Conservation (phyloP, 768 basidiomycete species). For the Tremella fuciformis region DNA sequence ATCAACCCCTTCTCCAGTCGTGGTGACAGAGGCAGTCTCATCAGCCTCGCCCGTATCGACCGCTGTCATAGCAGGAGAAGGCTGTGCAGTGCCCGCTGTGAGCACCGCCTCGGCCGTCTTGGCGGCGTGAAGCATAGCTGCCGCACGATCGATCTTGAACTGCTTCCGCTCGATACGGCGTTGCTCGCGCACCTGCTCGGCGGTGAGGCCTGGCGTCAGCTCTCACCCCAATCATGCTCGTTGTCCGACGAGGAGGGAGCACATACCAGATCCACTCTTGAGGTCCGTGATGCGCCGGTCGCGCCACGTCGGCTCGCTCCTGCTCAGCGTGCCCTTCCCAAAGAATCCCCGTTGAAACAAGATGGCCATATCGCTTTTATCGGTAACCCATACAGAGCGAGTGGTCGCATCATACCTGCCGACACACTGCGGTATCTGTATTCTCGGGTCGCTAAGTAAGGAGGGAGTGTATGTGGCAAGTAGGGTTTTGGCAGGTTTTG, state of each 20-base stretch:
- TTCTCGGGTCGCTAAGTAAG: constrained; percentile 24
- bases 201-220: constrained; percentile 57
- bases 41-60: background rate
- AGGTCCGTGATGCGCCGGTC: constrained; percentile 70
- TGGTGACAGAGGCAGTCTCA: constrained; percentile 4
- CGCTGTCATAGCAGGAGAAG: background rate
- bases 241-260: background rate
- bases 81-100: constrained; percentile 14
- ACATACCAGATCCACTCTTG: constrained; percentile 61
- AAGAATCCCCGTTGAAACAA: constrained; percentile 93
- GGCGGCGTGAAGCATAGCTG: constrained; percentile 59
- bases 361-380: constrained; percentile 62
- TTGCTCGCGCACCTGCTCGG: constrained; percentile 86
- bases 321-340: constrained; percentile 89
- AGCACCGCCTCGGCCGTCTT: constrained; percentile 59
- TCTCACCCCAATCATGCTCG: background rate
- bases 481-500: constrained; percentile 26
- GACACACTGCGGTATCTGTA: constrained; percentile 45
- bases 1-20: constrained; percentile 19
- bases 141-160: constrained; percentile 88
- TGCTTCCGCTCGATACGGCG: constrained; percentile 83
- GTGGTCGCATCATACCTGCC: constrained; percentile 75
- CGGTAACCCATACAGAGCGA: constrained; percentile 81
- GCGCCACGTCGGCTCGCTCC: constrained; percentile 94
- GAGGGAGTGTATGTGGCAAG: constrained; percentile 57